Evolutionary conservation across 2,329 filamentous ascomycete species (phyloP), one percentile per base, ranked within the genome.

Genomic region (Phialophora expanda): DNA sequence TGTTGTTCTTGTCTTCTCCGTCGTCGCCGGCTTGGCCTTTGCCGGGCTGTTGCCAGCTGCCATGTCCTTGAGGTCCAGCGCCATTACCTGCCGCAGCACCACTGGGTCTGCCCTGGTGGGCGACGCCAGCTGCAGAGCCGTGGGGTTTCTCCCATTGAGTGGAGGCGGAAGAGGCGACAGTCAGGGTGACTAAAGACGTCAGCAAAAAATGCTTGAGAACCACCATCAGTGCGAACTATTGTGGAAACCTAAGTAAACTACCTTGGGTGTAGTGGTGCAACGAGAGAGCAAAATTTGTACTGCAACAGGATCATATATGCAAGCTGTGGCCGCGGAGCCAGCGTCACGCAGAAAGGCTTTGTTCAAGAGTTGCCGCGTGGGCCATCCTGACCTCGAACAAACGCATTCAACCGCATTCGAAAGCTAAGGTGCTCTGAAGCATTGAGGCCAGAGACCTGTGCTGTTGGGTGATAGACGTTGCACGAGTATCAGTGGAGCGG

Each of bases 181-280:
- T 44, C 34, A 66, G 30, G 41, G 64, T 55, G 51, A 61, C 64
- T 26, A 69, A 34, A 12, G 61, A 56, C n/a, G 61, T 59, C 48
- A 66, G 22, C 11, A 69, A 44, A 44, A 62, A 24, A 28, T 53
- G 48, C 56, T 65, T 69, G 51, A 66, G 41, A 46, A 54, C 50
- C 38, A 69, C 55, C 67, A 66, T 69, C 30, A 26, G 32, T 38
- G 32, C 28, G 26, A 30, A 28, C 22, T 30, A 51, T 59, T 14
- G 24, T 48, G n/a, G 24, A 50, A 38, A 34, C 8, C 28, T 4
- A 6, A 61, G 30, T 54, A 34, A 41, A 60, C 20, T 53, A 38
- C n/a, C 46, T 41, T 61, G 48, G 32, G 17, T 14, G 6, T 41
- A 28, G 48, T 14, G 9, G 14, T 3, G n/a, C 46, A 24, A 3